These are phyloP conservation scores for Davidsoniella eucalypti DNA, from an alignment of 2,329 filamentous ascomycete species.

Conservation along the genomic window DNA sequence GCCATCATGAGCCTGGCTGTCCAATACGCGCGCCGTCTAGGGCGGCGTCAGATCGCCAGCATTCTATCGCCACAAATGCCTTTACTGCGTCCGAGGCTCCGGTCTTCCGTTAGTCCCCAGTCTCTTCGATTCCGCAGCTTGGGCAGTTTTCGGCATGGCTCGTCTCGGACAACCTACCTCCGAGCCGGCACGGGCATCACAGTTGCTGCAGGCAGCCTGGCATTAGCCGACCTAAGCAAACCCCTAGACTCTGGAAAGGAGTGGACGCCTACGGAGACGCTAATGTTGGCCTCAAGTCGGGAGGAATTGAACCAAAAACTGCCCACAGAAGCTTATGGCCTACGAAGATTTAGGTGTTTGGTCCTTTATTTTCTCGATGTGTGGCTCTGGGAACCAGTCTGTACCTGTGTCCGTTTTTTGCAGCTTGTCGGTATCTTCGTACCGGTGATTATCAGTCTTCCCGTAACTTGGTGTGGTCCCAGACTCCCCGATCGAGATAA, in stretches of 20 bases:
- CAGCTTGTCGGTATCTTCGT: slow-evolving; percentile 81
- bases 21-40: slow-evolving; percentile 3
- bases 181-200: slow-evolving; percentile 3
- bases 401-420: slow-evolving; percentile 73
- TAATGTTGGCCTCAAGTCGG: slow-evolving; percentile 73
- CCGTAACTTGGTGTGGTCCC: slow-evolving; percentile 62
- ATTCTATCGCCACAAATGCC: neutral
- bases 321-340: slow-evolving; percentile 40
- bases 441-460: slow-evolving; percentile 68
- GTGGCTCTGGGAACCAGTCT: slow-evolving; percentile 70
- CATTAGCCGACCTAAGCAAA: neutral
- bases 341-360: slow-evolving; percentile 40
- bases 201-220: slow-evolving; percentile 1
- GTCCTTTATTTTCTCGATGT: slow-evolving; percentile 52
- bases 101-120: neutral
- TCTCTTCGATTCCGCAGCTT: neutral
- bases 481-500: slow-evolving; percentile 48
- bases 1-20: slow-evolving; percentile 11
- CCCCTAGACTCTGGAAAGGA: neutral
- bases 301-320: slow-evolving; percentile 59
- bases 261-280: slow-evolving; percentile 36
- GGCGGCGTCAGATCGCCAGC: neutral
- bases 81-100: neutral
- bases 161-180: neutral
- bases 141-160: neutral